phyloP scores from a whole-genome alignment of 192 early-diverging fungal genomes.

The Linnemannia zychae region DNA sequence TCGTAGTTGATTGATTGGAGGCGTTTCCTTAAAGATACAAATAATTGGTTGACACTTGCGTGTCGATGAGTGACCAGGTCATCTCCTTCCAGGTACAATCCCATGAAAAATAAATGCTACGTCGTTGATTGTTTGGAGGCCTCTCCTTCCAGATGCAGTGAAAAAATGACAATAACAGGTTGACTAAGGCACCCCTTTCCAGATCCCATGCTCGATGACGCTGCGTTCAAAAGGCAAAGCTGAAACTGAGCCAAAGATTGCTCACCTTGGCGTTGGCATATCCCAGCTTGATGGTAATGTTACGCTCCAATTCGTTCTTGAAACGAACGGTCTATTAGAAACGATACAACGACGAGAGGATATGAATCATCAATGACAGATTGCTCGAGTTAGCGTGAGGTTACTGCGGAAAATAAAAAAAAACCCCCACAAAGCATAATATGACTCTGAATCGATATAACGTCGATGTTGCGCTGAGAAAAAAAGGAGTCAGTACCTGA shows the following conservation, averaged over 20 bases:
- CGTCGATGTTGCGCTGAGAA: background rate
- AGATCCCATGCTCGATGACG: background rate
- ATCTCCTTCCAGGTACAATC: background rate
- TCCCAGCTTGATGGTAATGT: conserved; percentile 99
- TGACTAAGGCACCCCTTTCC: background rate
- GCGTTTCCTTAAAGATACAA: too few species aligned
- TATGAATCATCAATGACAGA: background rate
- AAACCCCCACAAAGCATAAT: background rate
- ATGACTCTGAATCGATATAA: background rate
- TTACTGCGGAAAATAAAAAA: conserved; percentile 6
- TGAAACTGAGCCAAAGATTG: background rate
- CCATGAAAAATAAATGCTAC: background rate
- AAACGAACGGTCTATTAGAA: conserved; percentile 87
- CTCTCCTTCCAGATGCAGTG: background rate
- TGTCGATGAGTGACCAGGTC: background rate
- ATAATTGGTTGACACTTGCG: background rate
- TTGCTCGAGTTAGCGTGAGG: background rate
- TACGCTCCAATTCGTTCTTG: conserved; percentile 97
- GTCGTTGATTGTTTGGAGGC: background rate
- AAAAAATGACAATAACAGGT: conserved; percentile 15
- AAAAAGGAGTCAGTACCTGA: conserved; percentile 64
- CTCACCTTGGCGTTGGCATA: conserved; percentile 97
- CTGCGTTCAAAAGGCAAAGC: background rate
- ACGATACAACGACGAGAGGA: background rate
- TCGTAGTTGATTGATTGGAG: too few species aligned